Evolutionary conservation across 2,329 filamentous ascomycete genomes (phyloP), one percentile per base, ranked within the genome.

Genomic region (Chrysosporium keratinophilum): DNA sequence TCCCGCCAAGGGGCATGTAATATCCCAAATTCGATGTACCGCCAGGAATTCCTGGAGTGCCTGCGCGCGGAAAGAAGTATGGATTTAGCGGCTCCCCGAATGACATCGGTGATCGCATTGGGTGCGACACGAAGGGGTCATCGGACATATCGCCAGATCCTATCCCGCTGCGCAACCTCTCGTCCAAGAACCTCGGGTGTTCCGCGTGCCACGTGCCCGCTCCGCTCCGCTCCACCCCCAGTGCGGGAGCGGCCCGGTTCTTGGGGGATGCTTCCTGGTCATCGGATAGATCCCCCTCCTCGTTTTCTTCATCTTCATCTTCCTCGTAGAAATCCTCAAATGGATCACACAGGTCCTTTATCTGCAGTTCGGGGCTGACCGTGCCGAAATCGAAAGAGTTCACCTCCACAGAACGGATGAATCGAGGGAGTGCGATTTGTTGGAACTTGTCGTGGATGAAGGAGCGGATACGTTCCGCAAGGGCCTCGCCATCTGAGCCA

Each of bases 381-480:
- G 77, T 81, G 46, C 93, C 93, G 68, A 98, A 96, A 59, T 91
- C 84, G 71, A 98, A 98, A 57, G 87, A 84, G 68, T 96, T 90
- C 40, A 96, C 90, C 52, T 88, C 85, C 62, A 98, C 93, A 23
- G 89, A 93, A 65, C 93, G 90, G 71, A 98, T 96, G 78, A 98
- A 96, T 64, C 89, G 87, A 56, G 93, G 93, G 45, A 98, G 79
- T 23, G 85, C 80, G 59, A 97, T 84, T 57, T 88, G 83, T 72
- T 98, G 93, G 71, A 98, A 98, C 65, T 90, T 93, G 67, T 88
- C 85, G 72, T 98, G 88, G 63, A 98, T 87, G 72, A 98, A 98
- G 64, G 84, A 83, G 60, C 91, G 87, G 70, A 98, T 95, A 58
- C 79, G 80, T 66, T 89, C 85, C 47, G 91, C 89, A 57, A 96